These are phyloP conservation scores for Phellopilus nigrolimitatus DNA, from an alignment of 1,284 basidiomycete genomes.

Conservation along the genomic window DNA sequence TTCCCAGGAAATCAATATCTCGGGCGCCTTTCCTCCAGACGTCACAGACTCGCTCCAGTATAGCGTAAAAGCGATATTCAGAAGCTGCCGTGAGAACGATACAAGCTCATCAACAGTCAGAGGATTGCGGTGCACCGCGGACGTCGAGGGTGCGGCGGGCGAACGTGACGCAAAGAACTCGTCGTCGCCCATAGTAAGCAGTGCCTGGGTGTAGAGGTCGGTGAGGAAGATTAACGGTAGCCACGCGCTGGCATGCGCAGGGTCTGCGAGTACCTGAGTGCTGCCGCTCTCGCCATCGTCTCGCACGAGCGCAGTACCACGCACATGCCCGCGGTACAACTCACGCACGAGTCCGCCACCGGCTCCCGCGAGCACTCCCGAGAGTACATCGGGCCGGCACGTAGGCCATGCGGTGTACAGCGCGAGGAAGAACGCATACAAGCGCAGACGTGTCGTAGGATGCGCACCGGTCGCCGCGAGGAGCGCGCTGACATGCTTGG, in stretches of 20 bases:
- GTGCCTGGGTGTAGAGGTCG: conserved; percentile 80
- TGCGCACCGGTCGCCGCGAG: conserved; percentile 28
- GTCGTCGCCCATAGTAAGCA: conserved; percentile 93
- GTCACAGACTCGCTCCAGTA: conserved; percentile 66
- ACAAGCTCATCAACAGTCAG: conserved; percentile 81
- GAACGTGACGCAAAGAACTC: conserved; percentile 75
- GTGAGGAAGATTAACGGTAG: conserved; percentile 75
- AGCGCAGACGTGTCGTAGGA: conserved; percentile 36
- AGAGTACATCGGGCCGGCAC: conserved; percentile 48
- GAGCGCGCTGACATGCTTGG: conserved; percentile 22
- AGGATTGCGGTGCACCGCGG: conserved; percentile 53
- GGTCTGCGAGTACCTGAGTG: conserved; percentile 35
- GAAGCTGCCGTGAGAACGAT: conserved; percentile 60
- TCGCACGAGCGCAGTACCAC: conserved; percentile 51
- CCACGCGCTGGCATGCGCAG: conserved; percentile 44
- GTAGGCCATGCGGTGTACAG: conserved; percentile 57
- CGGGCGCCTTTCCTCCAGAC: conserved; percentile 39
- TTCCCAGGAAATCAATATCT: conserved; percentile 50
- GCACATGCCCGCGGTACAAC: conserved; percentile 67
- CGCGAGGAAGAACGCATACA: conserved; percentile 50
- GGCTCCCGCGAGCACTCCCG: conserved; percentile 43
- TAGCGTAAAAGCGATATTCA: conserved; percentile 77
- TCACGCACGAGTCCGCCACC: conserved; percentile 65
- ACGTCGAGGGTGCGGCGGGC: conserved; percentile 22
- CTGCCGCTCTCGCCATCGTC: conserved; percentile 49